Conservation (phyloP, 345 rosid genomes). For the Cardamine resedifolia region DNA sequence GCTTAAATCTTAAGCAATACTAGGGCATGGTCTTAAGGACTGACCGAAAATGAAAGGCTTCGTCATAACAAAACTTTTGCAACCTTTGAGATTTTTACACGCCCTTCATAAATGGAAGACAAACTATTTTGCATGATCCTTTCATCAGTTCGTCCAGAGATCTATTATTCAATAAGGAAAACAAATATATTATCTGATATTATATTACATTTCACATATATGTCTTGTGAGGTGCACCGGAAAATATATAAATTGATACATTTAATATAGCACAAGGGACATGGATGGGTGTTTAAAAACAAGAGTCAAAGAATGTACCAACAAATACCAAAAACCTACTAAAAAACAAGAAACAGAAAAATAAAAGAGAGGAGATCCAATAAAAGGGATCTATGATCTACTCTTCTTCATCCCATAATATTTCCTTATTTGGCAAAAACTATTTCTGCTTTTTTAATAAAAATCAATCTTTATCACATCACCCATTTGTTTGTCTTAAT, state of each 20-base stretch:
- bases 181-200: constrained; percentile 2
- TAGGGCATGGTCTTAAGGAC: not conserved
- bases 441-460: not conserved
- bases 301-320: constrained; percentile 38
- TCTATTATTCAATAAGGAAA: not conserved
- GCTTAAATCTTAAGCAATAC: not conserved
- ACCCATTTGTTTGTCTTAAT: constrained; percentile 39
- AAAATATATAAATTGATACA: constrained; percentile 24
- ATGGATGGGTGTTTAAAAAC: constrained; percentile 25
- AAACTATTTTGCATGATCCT: not conserved
- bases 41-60: not conserved
- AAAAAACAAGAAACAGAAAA: constrained; percentile 14
- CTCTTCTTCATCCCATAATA: constrained; percentile 23
- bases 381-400: constrained; percentile 4
- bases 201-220: constrained; percentile 1
- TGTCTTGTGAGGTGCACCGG: constrained; percentile 17
- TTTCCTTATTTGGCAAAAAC: constrained; percentile 20
- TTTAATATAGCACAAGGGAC: constrained; percentile 46
- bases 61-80: not conserved
- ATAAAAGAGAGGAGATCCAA: constrained; percentile 21
- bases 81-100: not conserved
- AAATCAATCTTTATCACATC: constrained; percentile 25
- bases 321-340: constrained; percentile 26
- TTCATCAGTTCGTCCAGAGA: not conserved
- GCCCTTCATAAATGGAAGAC: not conserved